phyloP scores from a whole-genome alignment of 2,329 filamentous ascomycete species.

The Trichoderma sp. region DNA sequence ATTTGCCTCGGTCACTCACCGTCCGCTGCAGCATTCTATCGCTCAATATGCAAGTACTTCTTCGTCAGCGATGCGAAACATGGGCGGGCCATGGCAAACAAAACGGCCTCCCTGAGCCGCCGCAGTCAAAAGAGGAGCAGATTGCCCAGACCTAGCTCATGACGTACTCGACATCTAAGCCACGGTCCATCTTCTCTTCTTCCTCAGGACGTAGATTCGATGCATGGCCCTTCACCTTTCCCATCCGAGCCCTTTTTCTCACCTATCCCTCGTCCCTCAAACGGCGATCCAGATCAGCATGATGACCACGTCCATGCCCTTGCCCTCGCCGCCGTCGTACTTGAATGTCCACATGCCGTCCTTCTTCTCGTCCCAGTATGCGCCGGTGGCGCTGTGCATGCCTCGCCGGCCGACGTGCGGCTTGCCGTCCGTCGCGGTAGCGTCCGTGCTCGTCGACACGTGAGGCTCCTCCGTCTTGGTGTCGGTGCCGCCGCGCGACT shows the following conservation, averaged over 20 bases:
- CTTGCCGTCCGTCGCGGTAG: conserved; percentile 63
- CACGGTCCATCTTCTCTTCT: background rate
- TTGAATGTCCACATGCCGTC: conserved; percentile 91
- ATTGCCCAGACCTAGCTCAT: background rate
- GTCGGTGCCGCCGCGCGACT: conserved; percentile 56
- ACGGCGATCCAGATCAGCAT: conserved; percentile 79
- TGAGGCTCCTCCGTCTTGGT: conserved; percentile 53
- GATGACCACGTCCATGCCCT: conserved; percentile 70
- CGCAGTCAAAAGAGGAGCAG: conserved; percentile 15
- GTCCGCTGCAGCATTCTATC: background rate
- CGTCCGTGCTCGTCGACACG: conserved; percentile 57
- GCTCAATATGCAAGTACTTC: conserved; percentile 17
- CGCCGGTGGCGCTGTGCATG: conserved; percentile 84
- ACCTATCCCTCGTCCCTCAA: conserved; percentile 39
- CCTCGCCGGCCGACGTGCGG: conserved; percentile 81
- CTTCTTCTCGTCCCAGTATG: conserved; percentile 89
- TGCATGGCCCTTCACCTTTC: background rate
- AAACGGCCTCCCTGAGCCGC: conserved; percentile 19
- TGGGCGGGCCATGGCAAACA: conserved; percentile 5
- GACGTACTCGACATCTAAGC: conserved; percentile 2
- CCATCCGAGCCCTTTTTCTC: background rate
- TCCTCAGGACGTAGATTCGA: background rate
- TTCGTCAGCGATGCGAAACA: conserved; percentile 20
- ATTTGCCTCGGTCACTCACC: conserved; percentile 16
- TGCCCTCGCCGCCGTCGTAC: conserved; percentile 69